A percentile compares a stretch with the other conserved stretches of the same genome.
phyloP scores from a whole-genome alignment of 2,329 filamentous ascomycete species.

The Chaetomium sp. region DNA sequence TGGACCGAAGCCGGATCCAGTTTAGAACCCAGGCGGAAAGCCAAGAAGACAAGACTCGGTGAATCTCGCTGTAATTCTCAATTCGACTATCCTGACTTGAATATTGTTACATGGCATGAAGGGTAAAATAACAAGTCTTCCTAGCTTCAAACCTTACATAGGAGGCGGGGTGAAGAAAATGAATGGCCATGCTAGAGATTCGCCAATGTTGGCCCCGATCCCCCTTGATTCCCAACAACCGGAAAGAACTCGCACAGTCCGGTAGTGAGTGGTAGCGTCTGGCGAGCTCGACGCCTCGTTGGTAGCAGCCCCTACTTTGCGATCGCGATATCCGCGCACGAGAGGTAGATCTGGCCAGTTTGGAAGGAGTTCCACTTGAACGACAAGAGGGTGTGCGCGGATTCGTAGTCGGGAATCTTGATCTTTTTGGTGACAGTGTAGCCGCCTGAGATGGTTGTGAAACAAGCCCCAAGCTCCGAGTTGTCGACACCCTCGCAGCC shows the following conservation, averaged over 20 bases:
- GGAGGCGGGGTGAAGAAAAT: too few species aligned
- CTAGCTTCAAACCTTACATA: too few species aligned
- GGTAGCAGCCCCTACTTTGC: constrained; percentile 13
- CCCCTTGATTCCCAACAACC: too few species aligned
- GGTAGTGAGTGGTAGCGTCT: constrained; percentile 17
- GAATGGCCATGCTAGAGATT: too few species aligned
- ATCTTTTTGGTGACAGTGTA: constrained; percentile 48
- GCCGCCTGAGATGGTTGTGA: constrained; percentile 46
- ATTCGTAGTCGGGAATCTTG: constrained; percentile 41
- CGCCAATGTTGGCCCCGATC: too few species aligned
- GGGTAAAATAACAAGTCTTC: too few species aligned
- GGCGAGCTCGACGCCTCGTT: constrained; percentile 17
- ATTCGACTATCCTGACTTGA: too few species aligned
- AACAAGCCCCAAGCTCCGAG: constrained; percentile 38
- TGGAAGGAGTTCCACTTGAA: constrained; percentile 51
- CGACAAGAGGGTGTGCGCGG: constrained; percentile 44
- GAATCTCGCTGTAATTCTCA: too few species aligned
- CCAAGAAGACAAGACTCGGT: too few species aligned
- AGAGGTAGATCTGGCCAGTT: constrained; percentile 47
- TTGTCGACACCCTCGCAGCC: constrained; percentile 42
- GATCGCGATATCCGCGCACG: constrained; percentile 48
- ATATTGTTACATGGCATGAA: too few species aligned
- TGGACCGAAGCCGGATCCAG: too few species aligned
- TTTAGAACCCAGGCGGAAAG: too few species aligned
- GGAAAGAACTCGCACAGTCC: not conserved